Evolutionary conservation across 305 asterid species (phyloP), one percentile per base, ranked within the genome.

Genomic region (Fraxinus albicans): DNA sequence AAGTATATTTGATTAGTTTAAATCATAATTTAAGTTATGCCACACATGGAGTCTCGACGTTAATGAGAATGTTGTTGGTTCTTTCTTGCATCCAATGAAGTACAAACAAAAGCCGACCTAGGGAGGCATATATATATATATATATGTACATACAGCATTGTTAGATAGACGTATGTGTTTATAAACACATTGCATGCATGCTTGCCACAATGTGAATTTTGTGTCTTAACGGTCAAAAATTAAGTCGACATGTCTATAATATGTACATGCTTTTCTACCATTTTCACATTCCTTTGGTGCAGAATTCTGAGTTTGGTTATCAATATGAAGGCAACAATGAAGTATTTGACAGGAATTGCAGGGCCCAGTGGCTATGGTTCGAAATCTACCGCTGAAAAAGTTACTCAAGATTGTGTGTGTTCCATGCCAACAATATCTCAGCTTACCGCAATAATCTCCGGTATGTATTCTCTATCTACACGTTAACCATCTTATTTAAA

Each of bases 281-380:
- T 83, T 4, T 83, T 85, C 78, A 79, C 89, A 69, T 29, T 86
- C 80, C 84, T 92, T 70, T 82, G 82, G 63, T 85, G 73, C 80
- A 90, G 89, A 87, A 86, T 88, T 80, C 47, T 83, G 23, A 85
- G 79, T 9, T 79, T 86, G 78, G 82, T 35, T 19, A 77, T 79
- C 3, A 79, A 75, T 2, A 93, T 93, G 97, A 95, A 92, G 90
- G 90, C 91, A 21, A 91, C 96, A 2, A 58, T 95, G 40, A 93
- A 93, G 83, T 94, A 94, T 88, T 87, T 95, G 78, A 95, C 95
- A 8, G 99, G 98, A 8, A 83, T 92, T 84, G 90, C 93, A 3
- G 99, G 99, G 40, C 97, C 95, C 0, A 95, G 94, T 81, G 99
- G 97, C 60, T 91, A 88, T 83, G 95, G 99, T 76, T 95, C 99